phyloP scores from a whole-genome alignment of 2,329 filamentous ascomycete species.

The Fusarium brevicatenulatum region DNA sequence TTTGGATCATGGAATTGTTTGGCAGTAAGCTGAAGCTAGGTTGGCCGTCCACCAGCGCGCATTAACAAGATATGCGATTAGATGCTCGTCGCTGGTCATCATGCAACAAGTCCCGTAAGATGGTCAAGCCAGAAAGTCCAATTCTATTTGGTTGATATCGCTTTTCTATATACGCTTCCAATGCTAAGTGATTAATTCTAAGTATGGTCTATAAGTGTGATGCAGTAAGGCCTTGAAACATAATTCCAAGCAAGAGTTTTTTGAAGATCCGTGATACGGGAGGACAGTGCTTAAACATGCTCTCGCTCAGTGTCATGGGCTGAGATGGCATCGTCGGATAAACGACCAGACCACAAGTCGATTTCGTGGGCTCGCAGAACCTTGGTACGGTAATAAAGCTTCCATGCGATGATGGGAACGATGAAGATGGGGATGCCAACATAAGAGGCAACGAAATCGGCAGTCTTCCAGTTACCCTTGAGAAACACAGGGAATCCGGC shows the following conservation, averaged over 20 bases:
- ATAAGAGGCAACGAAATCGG: slow-evolving; percentile 72
- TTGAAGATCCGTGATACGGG: rapidly evolving
- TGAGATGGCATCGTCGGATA: slow-evolving; percentile 14
- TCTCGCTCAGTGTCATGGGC: neutral
- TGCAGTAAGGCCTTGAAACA: rapidly evolving
- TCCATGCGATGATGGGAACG: slow-evolving; percentile 69
- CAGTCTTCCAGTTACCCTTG: slow-evolving; percentile 68
- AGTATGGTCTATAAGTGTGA: neutral
- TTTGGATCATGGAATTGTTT: neutral
- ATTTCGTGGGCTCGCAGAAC: slow-evolving; percentile 58
- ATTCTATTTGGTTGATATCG: neutral
- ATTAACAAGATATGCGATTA: rapidly evolving
- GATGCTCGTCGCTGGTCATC: rapidly evolving
- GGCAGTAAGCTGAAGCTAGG: neutral
- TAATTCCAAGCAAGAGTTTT: neutral
- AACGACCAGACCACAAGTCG: slow-evolving; percentile 55
- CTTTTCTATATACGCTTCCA: neutral
- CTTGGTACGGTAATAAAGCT: slow-evolving; percentile 50
- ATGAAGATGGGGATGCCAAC: slow-evolving; percentile 71
- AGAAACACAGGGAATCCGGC: slow-evolving; percentile 83
- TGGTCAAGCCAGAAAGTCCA: neutral
- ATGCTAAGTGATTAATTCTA: neutral
- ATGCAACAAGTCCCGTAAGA: rapidly evolving
- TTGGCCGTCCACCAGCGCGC: too few relatives aligned
- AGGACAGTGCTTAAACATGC: neutral